Evolutionary conservation across 139 green algal species (phyloP), one percentile per base, ranked within the genome.

Genomic region (Choricystis sp.): DNA sequence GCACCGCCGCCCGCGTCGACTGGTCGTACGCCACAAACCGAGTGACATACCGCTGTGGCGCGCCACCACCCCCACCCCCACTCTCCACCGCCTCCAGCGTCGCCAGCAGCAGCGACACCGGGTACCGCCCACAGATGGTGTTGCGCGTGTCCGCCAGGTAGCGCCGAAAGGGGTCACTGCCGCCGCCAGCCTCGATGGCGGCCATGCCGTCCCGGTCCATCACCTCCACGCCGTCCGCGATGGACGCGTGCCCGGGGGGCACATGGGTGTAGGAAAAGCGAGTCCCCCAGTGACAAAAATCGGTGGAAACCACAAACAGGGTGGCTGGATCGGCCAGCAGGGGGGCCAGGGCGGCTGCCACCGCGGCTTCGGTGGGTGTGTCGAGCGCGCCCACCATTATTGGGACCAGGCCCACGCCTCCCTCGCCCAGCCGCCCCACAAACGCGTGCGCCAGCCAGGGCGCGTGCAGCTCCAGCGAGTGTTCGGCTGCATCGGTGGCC

Each of bases 261-360:
- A 78, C 72, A 52, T 76, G 77, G 1, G 81, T 92, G 77, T 87
- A 97, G 56, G 66, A 73, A 71, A 97, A 95, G 26, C 85, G 74
- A 0, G 31, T 64, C 31, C 91, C 91, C 91, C 92, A 98, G 73
- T 98, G 91, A 76, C 91, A 98, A 65, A 98, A 98, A 77, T 98
- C 91, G 52, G 74, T 86, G 24, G 80, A 92, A 31, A 98, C 73
- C 24, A 95, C 77, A 72, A 98, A 96, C 9, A 96, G 64, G 69
- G 95, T 96, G 60, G 52, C 49, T 0, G 80, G 77, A 66, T 96
- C 81, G 27, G 86, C 69, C 14, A 98, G 61, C 72, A 94, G 97
- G 0, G 69, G 77, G 0, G 69, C 76, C 25, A 98, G 77, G 29
- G 96, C 25, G 19, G 31, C 20, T 3, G 86, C 91, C 76, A 94